Evolutionary conservation across 148 eudicot species (phyloP), one percentile per base, ranked within the genome.

Genomic region (Spergularia bocconei): DNA sequence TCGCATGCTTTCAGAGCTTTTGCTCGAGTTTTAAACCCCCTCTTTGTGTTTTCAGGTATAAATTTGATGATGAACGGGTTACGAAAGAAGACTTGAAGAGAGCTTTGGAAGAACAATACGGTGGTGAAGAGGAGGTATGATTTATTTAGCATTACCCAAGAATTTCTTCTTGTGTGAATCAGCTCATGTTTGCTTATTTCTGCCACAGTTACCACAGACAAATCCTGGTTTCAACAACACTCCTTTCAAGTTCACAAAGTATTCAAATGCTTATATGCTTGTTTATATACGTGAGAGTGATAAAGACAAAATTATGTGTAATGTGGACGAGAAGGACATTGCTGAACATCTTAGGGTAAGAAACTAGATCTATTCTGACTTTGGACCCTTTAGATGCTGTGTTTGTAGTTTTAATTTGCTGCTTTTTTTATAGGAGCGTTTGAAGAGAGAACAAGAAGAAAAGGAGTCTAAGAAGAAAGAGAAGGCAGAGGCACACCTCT

Each of bases 221-320:
- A 95, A 95, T 77, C 98, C 97, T 72, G 97, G 98, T 29, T 95
- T 86, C 89, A 95, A 86, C 69, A 91, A 94, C 77, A 70, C 97
- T 25, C 97, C 98, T 25, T 91, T 95, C 71, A 94, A 92, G 69
- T 94, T 94, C 82, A 92, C 98, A 6, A 94, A 92, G 80, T 94
- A 90, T 79, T 95, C 98, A 72, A 95, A 95, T 82, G 98, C 98
- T 29, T 95, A 95, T 84, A 95, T 95, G 98, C 89, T 95, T 82
- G 98, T 95, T 16, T 95, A 95, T 75, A 90, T 95, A 77, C 96
- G 98, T 25, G 93, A 86, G 82, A 89, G 90, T 79, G 98, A 95
- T 84, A 92, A 88, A 81, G 98, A 95, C 20, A 92, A 92, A 76
- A 90, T 92, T 65, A 83, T 94, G 80, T 94, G 98, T 73, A 79